Evolutionary conservation across 352 stramenopile species (phyloP), one percentile per base, ranked within the genome.

Genomic region (Phytophthora fragariae): DNA sequence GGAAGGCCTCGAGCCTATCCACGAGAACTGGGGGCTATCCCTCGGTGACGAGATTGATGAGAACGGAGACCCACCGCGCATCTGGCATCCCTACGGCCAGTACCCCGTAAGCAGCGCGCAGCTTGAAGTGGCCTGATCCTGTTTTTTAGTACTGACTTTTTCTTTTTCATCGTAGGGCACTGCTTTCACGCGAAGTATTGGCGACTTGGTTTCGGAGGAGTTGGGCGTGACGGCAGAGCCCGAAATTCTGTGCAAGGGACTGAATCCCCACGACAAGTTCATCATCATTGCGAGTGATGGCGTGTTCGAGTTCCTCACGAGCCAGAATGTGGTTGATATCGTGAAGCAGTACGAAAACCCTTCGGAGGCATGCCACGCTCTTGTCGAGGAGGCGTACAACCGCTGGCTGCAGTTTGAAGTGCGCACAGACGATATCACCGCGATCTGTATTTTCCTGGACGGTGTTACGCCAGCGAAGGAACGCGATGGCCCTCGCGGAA

Each of bases 101-200:
- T 96, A 96, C 62, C 90, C 90, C 5, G 87, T 94, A 81, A 59
- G 80, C 44, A 53, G 24, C 2, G 39, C 11, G 37, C 37, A 44
- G 37, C 37, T 29, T 68, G n/a, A 55, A 55, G 49, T 55, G 49
- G 10, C 52, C 62, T 12, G 19, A 57, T 62, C 17, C 41, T 69
- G 59, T 24, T 19, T 47, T 21, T 62, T 54, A 57, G 6, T 39
- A 10, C 65, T 80, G 62, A 70, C 53, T 65, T 44, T 49, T 59
- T 47, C 35, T 41, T 27, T 46, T 53, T 61, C 31, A 24, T 65
- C 37, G 27, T 67, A 94, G 87, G 98, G 98, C 37, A 99, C 97
- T 55, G 97, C 98, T 14, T 99, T 99, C 81, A 99, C 98, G n/a
- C 88, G 98, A 35, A 98, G 88, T 73, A 93, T 99, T 37, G 98